These are phyloP conservation scores for Ophiostoma sp. DNA, from an alignment of 2,329 filamentous ascomycete species.

Conservation along the genomic window DNA sequence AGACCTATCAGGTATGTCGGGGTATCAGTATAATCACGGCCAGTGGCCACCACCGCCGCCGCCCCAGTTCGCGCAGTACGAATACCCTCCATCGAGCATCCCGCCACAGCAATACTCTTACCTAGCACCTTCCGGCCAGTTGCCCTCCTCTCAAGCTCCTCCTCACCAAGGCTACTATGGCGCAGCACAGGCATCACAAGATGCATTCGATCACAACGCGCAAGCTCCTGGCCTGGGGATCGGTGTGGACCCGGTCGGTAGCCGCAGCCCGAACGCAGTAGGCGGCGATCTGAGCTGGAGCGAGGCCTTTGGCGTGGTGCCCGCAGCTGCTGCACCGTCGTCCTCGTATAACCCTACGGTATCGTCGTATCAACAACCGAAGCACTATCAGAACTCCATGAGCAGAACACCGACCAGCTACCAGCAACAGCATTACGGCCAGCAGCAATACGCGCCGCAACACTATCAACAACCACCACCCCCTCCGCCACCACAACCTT, in stretches of 20 bases:
- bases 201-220: slow-evolving; percentile 38
- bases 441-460: background rate
- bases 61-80: slow-evolving; percentile 24
- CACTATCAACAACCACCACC: background rate
- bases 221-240: slow-evolving; percentile 39
- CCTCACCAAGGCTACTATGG: slow-evolving; percentile 28
- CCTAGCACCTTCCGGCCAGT: background rate
- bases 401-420: background rate
- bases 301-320: slow-evolving; percentile 18
- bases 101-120: slow-evolving; percentile 12
- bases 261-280: slow-evolving; percentile 19
- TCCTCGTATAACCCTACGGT: background rate
- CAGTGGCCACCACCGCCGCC: slow-evolving; percentile 25
- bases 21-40: slow-evolving; percentile 36
- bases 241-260: slow-evolving; percentile 22
- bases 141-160: background rate
- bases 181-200: slow-evolving; percentile 34
- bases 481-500: slow-evolving; percentile 3
- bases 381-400: background rate
- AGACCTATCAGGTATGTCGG: slow-evolving; percentile 34
- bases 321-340: background rate
- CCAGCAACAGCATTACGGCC: background rate
- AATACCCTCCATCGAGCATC: slow-evolving; percentile 25
- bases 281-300: slow-evolving; percentile 24
- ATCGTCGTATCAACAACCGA: background rate